phyloP scores from a whole-genome alignment of 805 yeast genomes.

The Starmera caribaea region DNA sequence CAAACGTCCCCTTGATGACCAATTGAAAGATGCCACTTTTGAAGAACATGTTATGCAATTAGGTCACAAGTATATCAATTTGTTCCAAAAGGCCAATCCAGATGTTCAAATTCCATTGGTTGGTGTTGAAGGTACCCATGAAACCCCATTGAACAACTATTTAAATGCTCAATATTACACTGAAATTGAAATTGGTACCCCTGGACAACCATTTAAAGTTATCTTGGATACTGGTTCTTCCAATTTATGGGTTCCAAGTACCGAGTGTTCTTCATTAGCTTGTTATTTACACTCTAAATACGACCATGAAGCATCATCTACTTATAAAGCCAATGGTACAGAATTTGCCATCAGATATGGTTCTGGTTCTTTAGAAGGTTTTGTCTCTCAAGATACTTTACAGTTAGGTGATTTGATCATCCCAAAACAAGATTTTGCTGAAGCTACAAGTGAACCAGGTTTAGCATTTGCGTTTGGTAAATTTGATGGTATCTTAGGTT shows the following conservation, averaged over 20 bases:
- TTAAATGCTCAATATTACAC: conserved; percentile 94
- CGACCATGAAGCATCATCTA: conserved; percentile 71
- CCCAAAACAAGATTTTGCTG: conserved; percentile 90
- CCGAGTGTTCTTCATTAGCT: conserved; percentile 86
- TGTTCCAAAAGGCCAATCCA: conserved; percentile 36
- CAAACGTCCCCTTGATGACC: conserved; percentile 48
- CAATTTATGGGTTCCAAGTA: conserved; percentile 92
- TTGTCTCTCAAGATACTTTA: conserved; percentile 77
- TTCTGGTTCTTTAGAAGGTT: conserved; percentile 88
- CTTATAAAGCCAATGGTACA: conserved; percentile 82
- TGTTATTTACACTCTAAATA: conserved; percentile 91
- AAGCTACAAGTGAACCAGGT: conserved; percentile 96
- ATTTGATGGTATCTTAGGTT: conserved; percentile 95
- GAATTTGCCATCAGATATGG: conserved; percentile 85
- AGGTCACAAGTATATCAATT: conserved; percentile 50
- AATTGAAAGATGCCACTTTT: conserved; percentile 40
- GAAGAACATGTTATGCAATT: conserved; percentile 46
- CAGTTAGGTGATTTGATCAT: conserved; percentile 77
- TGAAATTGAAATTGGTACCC: conserved; percentile 86
- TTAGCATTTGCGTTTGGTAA: conserved; percentile 97
- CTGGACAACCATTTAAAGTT: conserved; percentile 89
- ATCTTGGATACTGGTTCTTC: conserved; percentile 95
- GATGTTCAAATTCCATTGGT: conserved; percentile 23
- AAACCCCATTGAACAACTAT: conserved; percentile 85
- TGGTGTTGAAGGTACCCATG: conserved; percentile 36